Percentiles rank a stretch among this genome's conserved stretches.
Evolutionary conservation across 495 filamentous ascomycete genomes (phyloP).

Genomic region (Podospora appendiculata): DNA sequence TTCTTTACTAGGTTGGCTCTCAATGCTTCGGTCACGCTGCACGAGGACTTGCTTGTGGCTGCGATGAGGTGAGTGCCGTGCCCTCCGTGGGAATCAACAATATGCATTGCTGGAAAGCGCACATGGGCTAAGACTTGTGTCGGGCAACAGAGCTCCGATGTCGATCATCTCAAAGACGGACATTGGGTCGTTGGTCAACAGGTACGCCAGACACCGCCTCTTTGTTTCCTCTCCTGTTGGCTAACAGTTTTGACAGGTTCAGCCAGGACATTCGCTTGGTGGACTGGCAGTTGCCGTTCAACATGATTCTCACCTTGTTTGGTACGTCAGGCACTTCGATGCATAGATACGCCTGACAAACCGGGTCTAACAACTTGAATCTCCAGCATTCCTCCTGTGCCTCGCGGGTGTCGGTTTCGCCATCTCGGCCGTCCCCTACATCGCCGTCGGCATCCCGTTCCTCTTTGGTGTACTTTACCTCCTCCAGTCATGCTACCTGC

Average conservation of each 20-base stretch:
- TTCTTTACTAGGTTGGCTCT: not conserved
- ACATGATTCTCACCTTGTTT: not conserved
- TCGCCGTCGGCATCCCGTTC: constrained; percentile 16
- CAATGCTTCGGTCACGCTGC: not conserved
- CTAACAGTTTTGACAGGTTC: not conserved
- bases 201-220: too few species aligned
- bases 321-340: not conserved
- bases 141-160: not conserved
- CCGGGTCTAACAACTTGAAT: not conserved
- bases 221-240: too few species aligned
- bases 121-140: not conserved
- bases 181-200: not conserved
- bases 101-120: not conserved
- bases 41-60: not conserved
- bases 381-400: not conserved
- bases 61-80: too few species aligned
- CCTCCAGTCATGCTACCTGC: constrained; percentile 45
- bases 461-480: constrained; percentile 27
- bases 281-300: constrained; percentile 1
- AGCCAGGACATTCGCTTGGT: constrained; percentile 17
- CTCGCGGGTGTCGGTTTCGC: too few species aligned
- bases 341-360: not conserved
- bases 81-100: not conserved
- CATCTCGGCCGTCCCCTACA: not conserved
- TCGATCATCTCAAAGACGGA: not conserved